phyloP scores from a whole-genome alignment of 2,329 filamentous ascomycete species.

The Basipetospora chlamydospora region DNA sequence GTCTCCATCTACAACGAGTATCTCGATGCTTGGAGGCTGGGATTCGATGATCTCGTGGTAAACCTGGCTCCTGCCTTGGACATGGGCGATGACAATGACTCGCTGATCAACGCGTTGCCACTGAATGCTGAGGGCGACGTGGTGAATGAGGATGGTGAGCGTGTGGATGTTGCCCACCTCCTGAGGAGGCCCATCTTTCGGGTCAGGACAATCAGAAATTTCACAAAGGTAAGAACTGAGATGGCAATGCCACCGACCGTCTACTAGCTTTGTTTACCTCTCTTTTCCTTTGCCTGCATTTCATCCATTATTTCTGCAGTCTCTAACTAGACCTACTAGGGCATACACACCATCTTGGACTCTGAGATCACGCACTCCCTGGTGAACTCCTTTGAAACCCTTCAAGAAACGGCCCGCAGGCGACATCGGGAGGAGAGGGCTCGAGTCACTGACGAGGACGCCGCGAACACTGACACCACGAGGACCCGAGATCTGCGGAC shows the following conservation, averaged over 20 bases:
- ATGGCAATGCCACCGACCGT: constrained; percentile 6
- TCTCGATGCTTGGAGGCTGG: constrained; percentile 75
- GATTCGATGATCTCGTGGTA: constrained; percentile 88
- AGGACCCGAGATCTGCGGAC: constrained; percentile 67
- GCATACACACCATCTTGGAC: constrained; percentile 40
- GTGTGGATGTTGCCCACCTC: constrained; percentile 86
- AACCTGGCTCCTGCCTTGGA: constrained; percentile 63
- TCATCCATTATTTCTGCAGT: no score
- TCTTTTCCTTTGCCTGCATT: no score
- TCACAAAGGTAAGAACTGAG: constrained; percentile 47
- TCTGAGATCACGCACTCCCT: constrained; percentile 30
- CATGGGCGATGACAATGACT: constrained; percentile 41
- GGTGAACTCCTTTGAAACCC: constrained; percentile 43
- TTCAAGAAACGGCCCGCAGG: constrained; percentile 64
- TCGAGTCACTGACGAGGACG: constrained; percentile 69
- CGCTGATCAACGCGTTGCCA: constrained; percentile 42
- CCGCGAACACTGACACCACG: constrained; percentile 66
- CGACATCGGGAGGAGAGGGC: constrained; percentile 51
- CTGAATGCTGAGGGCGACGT: constrained; percentile 52
- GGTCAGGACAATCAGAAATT: constrained; percentile 75
- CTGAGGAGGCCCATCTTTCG: constrained; percentile 79
- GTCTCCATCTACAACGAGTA: constrained; percentile 75
- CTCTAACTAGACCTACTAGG: constrained; percentile 20
- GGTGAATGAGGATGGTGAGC: constrained; percentile 62
- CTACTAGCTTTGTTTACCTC: constrained; percentile 1